Percentiles rank a stretch among this genome's conserved stretches.
phyloP scores from a whole-genome alignment of 768 basidiomycete species.

The Dioszegia hungarica region DNA sequence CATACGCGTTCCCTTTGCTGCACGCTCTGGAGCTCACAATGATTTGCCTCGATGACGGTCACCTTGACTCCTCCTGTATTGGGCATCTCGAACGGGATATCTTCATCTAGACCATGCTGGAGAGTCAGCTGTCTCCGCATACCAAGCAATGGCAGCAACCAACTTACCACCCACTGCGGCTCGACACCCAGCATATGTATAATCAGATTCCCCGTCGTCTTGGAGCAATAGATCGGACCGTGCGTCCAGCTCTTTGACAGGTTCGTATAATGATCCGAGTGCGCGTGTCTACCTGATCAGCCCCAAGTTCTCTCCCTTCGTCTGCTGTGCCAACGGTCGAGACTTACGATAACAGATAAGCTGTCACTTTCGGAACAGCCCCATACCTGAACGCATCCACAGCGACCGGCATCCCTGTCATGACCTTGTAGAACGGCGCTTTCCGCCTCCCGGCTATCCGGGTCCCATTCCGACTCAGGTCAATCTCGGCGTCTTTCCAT shows the following conservation, averaged over 20 bases:
- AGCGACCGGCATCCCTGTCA: conserved; percentile 95
- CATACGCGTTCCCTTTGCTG: background rate
- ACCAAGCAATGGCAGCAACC: background rate
- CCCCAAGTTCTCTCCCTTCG: too few species aligned
- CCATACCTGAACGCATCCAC: conserved; percentile 98
- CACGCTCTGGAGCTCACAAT: conserved; percentile 57
- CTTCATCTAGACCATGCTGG: conserved; percentile 69
- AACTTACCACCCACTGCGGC: conserved; percentile 66
- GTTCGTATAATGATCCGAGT: conserved; percentile 95
- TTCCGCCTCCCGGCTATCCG: conserved; percentile 55
- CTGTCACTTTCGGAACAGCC: conserved; percentile 76
- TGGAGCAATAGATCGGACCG: conserved; percentile 95
- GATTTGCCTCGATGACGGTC: conserved; percentile 95
- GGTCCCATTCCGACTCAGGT: conserved; percentile 47
- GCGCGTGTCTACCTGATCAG: conserved; percentile 72
- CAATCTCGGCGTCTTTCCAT: conserved; percentile 70
- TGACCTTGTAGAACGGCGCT: conserved; percentile 83
- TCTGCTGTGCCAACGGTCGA: conserved; percentile 2
- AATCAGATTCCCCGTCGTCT: conserved; percentile 86
- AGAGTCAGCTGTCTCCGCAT: background rate
- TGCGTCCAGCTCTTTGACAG: conserved; percentile 79
- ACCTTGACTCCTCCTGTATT: conserved; percentile 79
- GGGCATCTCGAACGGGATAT: conserved; percentile 68
- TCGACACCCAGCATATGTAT: conserved; percentile 86
- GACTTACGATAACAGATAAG: conserved; percentile 82